Conservation (phyloP, 1,284 basidiomycete species). For the Dichomitus squalens region DNA sequence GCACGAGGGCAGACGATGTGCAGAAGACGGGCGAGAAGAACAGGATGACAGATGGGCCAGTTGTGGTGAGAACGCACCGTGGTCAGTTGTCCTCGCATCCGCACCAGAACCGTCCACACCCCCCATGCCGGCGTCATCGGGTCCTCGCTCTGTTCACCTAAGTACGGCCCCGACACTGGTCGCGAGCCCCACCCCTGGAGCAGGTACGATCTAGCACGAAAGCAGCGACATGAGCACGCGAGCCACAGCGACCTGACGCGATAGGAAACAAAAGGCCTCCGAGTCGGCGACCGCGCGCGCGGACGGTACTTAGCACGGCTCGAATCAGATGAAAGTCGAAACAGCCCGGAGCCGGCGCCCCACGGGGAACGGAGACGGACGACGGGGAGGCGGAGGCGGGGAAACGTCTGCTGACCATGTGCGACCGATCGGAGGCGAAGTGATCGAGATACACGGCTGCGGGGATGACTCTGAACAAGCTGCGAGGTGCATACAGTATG, state of each 20-base stretch:
- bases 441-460: constrained; percentile 51
- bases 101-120: neutral
- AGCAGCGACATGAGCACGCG: constrained; percentile 4
- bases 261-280: constrained; percentile 14
- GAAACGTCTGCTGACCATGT: constrained; percentile 57
- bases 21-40: neutral
- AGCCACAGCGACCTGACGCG: constrained; percentile 4
- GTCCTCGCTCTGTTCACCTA: neutral
- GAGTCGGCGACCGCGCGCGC: neutral
- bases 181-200: neutral
- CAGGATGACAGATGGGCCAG: neutral
- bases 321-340: too few relatives aligned
- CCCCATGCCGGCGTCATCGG: neutral
- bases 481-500: constrained; percentile 26
- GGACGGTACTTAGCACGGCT: neutral
- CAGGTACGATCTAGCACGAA: constrained; percentile 15
- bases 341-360: too few relatives aligned
- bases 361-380: neutral
- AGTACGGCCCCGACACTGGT: neutral
- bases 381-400: neutral
- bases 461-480: constrained; percentile 52
- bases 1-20: too few relatives aligned
- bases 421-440: constrained; percentile 79
- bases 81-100: neutral
- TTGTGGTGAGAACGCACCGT: neutral